Conservation (phyloP, 768 basidiomycete genomes). For the Pluteus cervinus region DNA sequence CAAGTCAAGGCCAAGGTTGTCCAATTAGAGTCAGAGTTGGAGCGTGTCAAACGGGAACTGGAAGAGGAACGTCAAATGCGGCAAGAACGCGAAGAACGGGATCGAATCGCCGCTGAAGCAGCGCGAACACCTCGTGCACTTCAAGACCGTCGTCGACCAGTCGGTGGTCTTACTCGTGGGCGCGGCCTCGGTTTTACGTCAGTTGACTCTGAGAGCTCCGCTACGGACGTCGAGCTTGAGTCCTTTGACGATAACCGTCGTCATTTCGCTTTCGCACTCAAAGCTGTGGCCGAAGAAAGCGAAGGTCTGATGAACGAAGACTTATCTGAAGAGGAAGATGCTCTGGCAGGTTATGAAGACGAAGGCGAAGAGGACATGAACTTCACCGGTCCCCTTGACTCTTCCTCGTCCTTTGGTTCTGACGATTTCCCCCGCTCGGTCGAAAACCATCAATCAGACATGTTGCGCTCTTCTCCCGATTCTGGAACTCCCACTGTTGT, state of each 20-base stretch:
- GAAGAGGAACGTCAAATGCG: conserved; percentile 17
- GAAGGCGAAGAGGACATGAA: conserved; percentile 54
- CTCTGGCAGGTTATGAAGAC: conserved; percentile 53
- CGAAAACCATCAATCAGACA: conserved; percentile 19
- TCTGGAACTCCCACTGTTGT: conserved; percentile 14
- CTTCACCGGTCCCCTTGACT: no score
- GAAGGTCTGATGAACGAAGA: conserved; percentile 33
- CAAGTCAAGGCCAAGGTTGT: conserved; percentile 24
- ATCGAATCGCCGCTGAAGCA: conserved; percentile 28
- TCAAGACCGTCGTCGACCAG: conserved; percentile 16
- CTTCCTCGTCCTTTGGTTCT: conserved; percentile 52
- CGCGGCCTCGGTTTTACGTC: conserved; percentile 52
- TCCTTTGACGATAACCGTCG: conserved; percentile 34
- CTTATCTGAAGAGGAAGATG: conserved; percentile 32
- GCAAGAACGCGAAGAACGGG: conserved; percentile 12
- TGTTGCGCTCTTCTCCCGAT: conserved; percentile 16
- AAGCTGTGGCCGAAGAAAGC: conserved; percentile 53
- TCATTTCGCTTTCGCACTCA: conserved; percentile 41
- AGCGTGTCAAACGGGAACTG: conserved; percentile 24
- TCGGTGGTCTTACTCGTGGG: conserved; percentile 22
- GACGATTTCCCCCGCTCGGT: conserved; percentile 38
- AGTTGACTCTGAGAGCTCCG: conserved; percentile 57
- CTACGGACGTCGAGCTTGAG: conserved; percentile 62
- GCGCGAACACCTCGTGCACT: conserved; percentile 41
- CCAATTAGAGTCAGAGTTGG: conserved; percentile 50